Conservation (phyloP, 2,329 filamentous ascomycete species). For the Alternaria sp. region DNA sequence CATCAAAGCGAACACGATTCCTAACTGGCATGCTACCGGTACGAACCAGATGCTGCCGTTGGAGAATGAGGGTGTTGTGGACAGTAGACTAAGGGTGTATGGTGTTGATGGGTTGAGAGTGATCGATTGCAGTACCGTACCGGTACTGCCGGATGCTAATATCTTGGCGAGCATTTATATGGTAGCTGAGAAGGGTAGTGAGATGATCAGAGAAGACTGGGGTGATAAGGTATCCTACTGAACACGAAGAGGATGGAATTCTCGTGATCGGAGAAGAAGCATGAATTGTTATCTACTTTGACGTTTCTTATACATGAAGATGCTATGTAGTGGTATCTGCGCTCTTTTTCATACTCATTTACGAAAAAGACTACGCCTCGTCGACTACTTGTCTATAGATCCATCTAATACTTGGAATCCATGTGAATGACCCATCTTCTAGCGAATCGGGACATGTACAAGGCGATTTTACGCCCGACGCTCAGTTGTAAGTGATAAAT, state of each 20-base stretch:
- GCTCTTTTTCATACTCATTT: too few species aligned
- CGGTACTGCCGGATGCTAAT: conserved; percentile 35
- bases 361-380: too few species aligned
- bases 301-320: background rate
- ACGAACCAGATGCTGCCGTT: conserved; percentile 46
- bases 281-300: background rate
- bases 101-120: conserved; percentile 45
- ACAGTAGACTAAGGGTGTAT: conserved; percentile 42
- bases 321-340: too few species aligned
- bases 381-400: too few species aligned
- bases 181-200: conserved; percentile 40
- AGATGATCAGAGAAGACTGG: conserved; percentile 39
- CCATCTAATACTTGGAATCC: too few species aligned
- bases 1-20: conserved; percentile 36
- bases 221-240: conserved; percentile 13
- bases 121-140: conserved; percentile 46
- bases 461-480: too few species aligned
- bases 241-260: background rate
- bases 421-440: too few species aligned
- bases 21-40: conserved; percentile 46
- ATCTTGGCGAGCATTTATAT: conserved; percentile 37
- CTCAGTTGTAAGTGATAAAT: too few species aligned
- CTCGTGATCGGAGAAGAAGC: background rate
- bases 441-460: too few species aligned
- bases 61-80: conserved; percentile 46